Percentiles rank a stretch among this genome's conserved stretches.
These are phyloP conservation scores for Phytomonas sp. DNA, from an alignment of 208 protist species.

Conservation along the genomic window DNA sequence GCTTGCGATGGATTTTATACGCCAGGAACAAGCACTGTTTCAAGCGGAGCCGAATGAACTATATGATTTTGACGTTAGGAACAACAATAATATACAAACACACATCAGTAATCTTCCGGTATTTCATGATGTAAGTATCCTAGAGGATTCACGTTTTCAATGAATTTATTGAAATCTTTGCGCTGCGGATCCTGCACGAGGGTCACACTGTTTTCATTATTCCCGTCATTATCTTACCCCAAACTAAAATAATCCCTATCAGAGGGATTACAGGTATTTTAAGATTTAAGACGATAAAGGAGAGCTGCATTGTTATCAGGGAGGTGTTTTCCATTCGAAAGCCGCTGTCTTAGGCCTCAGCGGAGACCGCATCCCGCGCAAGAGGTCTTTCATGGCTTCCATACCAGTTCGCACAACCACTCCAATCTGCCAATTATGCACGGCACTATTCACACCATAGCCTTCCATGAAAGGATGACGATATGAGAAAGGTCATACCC, in stretches of 20 bases:
- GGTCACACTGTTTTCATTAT: slow-evolving; percentile 22
- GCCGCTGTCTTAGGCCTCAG: slow-evolving; percentile 32
- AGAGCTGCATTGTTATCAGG: slow-evolving; percentile 26
- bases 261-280: slow-evolving; percentile 46
- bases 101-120: slow-evolving; percentile 23
- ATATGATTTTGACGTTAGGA: not conserved
- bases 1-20: not conserved
- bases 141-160: slow-evolving; percentile 17
- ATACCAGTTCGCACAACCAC: slow-evolving; percentile 33
- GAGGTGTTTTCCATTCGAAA: slow-evolving; percentile 37
- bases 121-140: slow-evolving; percentile 19
- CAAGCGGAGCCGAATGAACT: not conserved
- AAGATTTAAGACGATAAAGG: slow-evolving; percentile 45
- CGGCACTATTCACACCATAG: slow-evolving; percentile 45
- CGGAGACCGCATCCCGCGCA: slow-evolving; percentile 19
- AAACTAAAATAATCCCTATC: slow-evolving; percentile 44
- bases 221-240: slow-evolving; percentile 33
- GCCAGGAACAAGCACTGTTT: not conserved
- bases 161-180: slow-evolving; percentile 34
- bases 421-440: slow-evolving; percentile 31
- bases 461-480: slow-evolving; percentile 45
- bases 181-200: slow-evolving; percentile 20
- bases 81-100: not conserved
- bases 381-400: slow-evolving; percentile 2
- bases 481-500: slow-evolving; percentile 42